Conservation (phyloP, 805 yeast genomes). For the Danielia reshetovae region DNA sequence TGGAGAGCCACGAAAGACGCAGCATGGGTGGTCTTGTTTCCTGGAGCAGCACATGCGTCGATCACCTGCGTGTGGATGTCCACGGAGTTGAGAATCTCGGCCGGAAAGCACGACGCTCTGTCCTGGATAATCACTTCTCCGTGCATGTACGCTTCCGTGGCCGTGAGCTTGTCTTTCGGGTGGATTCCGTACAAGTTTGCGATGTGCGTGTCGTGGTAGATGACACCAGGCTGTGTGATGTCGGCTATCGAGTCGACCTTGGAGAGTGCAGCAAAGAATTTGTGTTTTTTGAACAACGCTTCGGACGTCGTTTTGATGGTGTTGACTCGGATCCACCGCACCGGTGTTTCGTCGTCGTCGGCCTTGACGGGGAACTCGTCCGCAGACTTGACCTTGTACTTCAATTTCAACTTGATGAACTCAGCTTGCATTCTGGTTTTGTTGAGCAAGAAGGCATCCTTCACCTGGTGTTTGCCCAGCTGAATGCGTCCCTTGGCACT, state of each 20-base stretch:
- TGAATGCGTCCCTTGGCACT: conserved; percentile 77
- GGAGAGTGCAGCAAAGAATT: conserved; percentile 39
- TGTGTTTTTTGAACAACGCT: conserved; percentile 33
- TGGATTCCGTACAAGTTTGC: conserved; percentile 79
- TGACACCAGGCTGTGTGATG: conserved; percentile 45
- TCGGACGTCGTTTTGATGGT: conserved; percentile 47
- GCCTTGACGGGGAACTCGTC: conserved; percentile 43
- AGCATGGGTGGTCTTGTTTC: conserved; percentile 92
- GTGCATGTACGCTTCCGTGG: conserved; percentile 60
- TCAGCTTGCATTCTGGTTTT: conserved; percentile 83
- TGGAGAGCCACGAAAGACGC: conserved; percentile 57
- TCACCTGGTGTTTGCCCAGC: conserved; percentile 83
- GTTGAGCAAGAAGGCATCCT: conserved; percentile 73
- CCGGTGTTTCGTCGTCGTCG: conserved; percentile 63
- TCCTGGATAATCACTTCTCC: conserved; percentile 92
- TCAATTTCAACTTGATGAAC: conserved; percentile 69
- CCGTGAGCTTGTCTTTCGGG: conserved; percentile 67
- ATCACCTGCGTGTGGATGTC: conserved; percentile 58
- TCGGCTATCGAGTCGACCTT: conserved; percentile 45
- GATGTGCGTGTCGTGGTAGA: conserved; percentile 70
- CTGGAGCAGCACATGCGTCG: conserved; percentile 98
- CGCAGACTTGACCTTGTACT: conserved; percentile 57
- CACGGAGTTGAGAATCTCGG: conserved; percentile 56
- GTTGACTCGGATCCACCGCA: conserved; percentile 79
- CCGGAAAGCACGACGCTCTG: conserved; percentile 96